These are phyloP conservation scores for Colletotrichum sp. DNA, from an alignment of 2,329 filamentous ascomycete genomes.

Conservation along the genomic window DNA sequence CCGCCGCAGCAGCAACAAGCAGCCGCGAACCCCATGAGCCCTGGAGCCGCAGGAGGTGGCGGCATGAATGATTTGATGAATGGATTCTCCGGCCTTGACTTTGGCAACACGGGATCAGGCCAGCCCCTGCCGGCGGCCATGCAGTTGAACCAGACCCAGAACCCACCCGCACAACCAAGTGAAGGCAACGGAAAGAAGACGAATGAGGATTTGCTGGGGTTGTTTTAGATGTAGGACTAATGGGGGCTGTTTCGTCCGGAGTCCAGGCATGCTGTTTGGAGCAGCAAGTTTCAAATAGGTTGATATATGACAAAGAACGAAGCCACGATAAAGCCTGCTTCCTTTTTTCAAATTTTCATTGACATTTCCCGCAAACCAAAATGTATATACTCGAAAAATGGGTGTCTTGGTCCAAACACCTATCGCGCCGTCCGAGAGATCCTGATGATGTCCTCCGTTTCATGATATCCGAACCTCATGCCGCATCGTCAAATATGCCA, in stretches of 20 bases:
- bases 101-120: constrained; percentile 61
- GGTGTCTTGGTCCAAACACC: background rate
- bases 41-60: constrained; percentile 41
- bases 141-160: constrained; percentile 50
- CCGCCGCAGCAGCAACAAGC: constrained; percentile 55
- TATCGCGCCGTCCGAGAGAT: background rate
- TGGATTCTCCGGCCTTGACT: constrained; percentile 82
- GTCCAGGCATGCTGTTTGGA: constrained; percentile 20
- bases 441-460: background rate
- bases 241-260: constrained; percentile 2
- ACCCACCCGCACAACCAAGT: constrained; percentile 34
- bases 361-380: background rate
- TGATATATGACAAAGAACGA: constrained; percentile 22
- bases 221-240: constrained; percentile 37
- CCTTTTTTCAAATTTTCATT: background rate
- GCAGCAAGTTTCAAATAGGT: constrained; percentile 14
- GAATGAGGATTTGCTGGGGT: constrained; percentile 63
- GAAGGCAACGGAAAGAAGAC: constrained; percentile 56
- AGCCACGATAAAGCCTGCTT: constrained; percentile 20
- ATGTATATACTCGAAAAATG: constrained; percentile 1
- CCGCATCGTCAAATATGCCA: background rate
- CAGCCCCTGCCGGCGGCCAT: constrained; percentile 70
- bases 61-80: constrained; percentile 89
- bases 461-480: background rate
- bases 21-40: constrained; percentile 25